Conservation (phyloP, 2,329 filamentous ascomycete species). For the Madurella fahalii region DNA sequence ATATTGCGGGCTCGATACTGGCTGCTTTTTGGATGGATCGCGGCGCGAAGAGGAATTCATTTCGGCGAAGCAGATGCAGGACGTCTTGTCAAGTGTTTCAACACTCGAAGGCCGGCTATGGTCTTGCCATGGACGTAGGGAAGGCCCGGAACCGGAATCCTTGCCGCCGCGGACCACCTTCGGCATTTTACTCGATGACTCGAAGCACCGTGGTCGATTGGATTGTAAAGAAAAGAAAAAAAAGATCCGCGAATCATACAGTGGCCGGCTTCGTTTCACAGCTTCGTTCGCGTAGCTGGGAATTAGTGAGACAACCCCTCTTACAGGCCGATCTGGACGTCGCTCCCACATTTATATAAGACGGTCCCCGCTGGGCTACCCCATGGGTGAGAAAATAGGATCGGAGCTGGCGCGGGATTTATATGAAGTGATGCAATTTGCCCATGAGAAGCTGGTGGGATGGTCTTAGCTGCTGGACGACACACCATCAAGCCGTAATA, state of each 20-base stretch:
- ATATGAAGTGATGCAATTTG: background rate
- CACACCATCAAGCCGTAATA: background rate
- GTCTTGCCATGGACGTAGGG: background rate
- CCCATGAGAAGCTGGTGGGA: background rate
- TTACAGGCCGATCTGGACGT: constrained; percentile 3
- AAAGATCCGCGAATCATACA: constrained; percentile 6
- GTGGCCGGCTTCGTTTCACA: background rate
- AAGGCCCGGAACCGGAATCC: background rate
- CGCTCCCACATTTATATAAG: background rate
- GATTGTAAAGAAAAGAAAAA: background rate
- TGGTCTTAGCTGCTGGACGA: background rate
- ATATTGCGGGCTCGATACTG: background rate
- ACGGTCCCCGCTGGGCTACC: background rate
- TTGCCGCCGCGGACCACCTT: background rate
- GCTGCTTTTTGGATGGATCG: background rate
- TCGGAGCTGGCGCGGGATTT: background rate
- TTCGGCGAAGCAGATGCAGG: background rate
- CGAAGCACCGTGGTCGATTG: background rate
- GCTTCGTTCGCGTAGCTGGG: background rate
- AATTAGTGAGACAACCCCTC: constrained; percentile 2
- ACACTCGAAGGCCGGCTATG: background rate
- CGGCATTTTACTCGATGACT: background rate
- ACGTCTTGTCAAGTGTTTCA: background rate
- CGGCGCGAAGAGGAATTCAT: background rate
- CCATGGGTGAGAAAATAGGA: background rate